Conservation (phyloP, 1,139 yeast genomes). For the Saccharomyces pastorianus region DNA sequence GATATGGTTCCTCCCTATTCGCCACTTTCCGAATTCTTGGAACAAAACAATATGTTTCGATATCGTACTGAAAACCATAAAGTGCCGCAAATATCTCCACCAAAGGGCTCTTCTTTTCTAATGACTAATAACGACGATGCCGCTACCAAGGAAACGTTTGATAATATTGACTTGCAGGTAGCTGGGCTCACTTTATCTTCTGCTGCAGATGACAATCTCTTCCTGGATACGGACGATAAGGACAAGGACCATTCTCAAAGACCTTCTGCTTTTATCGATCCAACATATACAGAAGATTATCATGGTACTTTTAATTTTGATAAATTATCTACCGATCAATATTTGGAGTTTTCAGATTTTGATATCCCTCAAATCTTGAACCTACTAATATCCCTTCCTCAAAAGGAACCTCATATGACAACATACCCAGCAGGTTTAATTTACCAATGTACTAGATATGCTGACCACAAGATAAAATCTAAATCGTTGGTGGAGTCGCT, state of each 20-base stretch:
- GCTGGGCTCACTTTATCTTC: conserved; percentile 32
- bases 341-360: conserved; percentile 53
- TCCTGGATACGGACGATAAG: conserved; percentile 13
- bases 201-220: conserved; percentile 20
- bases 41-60: conserved; percentile 33
- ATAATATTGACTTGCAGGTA: conserved; percentile 46
- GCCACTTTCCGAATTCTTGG: conserved; percentile 33
- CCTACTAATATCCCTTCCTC: conserved; percentile 43
- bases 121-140: conserved; percentile 4
- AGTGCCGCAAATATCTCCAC: conserved; percentile 2
- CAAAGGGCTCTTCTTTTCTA: conserved; percentile 7
- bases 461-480: conserved; percentile 49
- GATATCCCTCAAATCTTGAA: conserved; percentile 58
- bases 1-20: conserved; percentile 36
- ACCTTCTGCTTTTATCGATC: background rate
- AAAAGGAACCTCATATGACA: conserved; percentile 43
- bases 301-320: conserved; percentile 26
- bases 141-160: conserved; percentile 32
- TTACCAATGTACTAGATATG: conserved; percentile 59
- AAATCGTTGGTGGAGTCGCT: conserved; percentile 48
- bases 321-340: conserved; percentile 31
- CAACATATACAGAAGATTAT: background rate
- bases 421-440: conserved; percentile 60
- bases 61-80: conserved; percentile 8
- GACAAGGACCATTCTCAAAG: background rate